Evolutionary conservation across 163 green algal species (phyloP), one percentile per base, ranked within the genome.

Genomic region (Scenedesmus sp.): DNA sequence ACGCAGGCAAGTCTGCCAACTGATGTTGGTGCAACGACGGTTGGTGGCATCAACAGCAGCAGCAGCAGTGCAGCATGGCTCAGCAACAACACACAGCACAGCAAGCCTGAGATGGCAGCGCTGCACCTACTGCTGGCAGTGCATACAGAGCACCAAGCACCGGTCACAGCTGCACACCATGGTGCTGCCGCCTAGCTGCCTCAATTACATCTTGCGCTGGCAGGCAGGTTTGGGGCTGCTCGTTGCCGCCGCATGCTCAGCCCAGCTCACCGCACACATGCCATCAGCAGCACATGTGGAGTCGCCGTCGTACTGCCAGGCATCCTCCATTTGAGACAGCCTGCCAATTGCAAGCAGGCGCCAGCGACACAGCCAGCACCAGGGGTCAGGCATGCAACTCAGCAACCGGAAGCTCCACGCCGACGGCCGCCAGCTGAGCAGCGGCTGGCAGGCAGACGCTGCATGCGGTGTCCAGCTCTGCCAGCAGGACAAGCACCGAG

Each of bases 251-350:
- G 16, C 72, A 33, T 5, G 2, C n/a, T 12, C 5, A 16, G n/a
- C 35, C 35, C 7, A 22, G 5, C 86, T 91, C 46, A 91, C 86
- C 86, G 73, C 86, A 80, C 86, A 91, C 86, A 91, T 91, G 51
- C 86, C 86, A 61, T 91, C 86, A 59, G 86, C 86, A 33, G 86
- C 86, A 44, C 86, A 91, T 1, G 86, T 91, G 40, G 86, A 85
- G 53, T 91, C 86, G 26, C 86, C 86, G 61, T 91, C 73, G 37
- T 91, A 91, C 53, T 91, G 86, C 86, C 86, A 91, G 37, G 49
- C 49, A 10, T 81, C 46, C 26, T 85, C 73, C 86, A 91, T 91
- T 0, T 37, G 16, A 2, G 5, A 33, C 16, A 91, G 37, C 43
- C 83, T 88, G 65, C 49, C 49, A 20, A 13, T 56, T 56, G 49